Percentiles rank a stretch among this genome's conserved stretches.
Conservation (phyloP, 208 protist species). For the Porcisia hertigi region DNA sequence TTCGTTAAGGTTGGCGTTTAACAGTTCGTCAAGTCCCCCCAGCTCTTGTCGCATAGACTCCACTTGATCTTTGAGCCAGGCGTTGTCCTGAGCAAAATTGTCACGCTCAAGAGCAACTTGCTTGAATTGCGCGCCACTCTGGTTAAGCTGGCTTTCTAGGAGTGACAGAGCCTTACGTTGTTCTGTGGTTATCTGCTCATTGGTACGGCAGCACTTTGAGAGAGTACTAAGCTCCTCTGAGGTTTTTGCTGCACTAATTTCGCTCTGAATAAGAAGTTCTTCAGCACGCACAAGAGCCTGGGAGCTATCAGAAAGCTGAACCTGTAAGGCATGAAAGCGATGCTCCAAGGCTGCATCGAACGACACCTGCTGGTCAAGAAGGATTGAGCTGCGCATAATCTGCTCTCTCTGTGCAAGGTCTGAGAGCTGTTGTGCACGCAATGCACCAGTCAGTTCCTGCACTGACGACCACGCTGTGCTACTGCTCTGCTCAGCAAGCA, state of each 20-base stretch:
- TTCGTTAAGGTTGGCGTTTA: conserved; percentile 75
- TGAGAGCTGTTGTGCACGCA: conserved; percentile 28
- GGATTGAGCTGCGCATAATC: conserved; percentile 8
- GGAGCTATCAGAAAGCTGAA: neutral
- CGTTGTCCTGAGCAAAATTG: conserved; percentile 52
- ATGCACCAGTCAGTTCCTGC: conserved; percentile 32
- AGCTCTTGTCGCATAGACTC: conserved; percentile 74
- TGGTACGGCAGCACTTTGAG: conserved; percentile 1
- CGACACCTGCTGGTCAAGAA: conserved; percentile 7
- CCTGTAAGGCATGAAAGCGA: neutral
- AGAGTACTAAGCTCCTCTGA: conserved; percentile 5
- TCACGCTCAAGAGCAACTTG: conserved; percentile 7
- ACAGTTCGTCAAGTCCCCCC: conserved; percentile 67
- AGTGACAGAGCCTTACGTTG: conserved; percentile 16
- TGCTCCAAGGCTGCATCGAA: neutral
- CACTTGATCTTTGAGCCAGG: conserved; percentile 62
- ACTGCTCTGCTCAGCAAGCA: conserved; percentile 32
- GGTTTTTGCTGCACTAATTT: neutral
- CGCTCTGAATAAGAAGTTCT: neutral
- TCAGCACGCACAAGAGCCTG: neutral
- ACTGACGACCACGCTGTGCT: conserved; percentile 24
- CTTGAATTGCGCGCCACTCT: conserved; percentile 10
- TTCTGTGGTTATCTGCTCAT: conserved; percentile 23
- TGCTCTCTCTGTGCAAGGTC: conserved; percentile 24
- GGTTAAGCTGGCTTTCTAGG: conserved; percentile 27